These are phyloP conservation scores for Coemansia sp. DNA, from an alignment of 192 early-diverging fungal species.

Conservation along the genomic window DNA sequence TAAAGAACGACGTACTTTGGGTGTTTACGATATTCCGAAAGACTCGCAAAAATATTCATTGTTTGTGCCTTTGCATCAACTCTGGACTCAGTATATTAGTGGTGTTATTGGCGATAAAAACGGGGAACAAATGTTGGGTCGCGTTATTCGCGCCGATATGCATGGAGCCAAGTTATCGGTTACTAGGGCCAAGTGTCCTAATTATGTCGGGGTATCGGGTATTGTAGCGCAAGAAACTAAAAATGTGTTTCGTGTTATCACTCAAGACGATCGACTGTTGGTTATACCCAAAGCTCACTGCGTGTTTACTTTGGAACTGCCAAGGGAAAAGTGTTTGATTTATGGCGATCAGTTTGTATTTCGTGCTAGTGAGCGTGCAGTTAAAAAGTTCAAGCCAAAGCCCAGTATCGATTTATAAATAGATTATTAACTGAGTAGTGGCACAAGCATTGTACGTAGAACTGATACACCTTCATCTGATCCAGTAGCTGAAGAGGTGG, in stretches of 20 bases:
- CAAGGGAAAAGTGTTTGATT: slow-evolving; percentile 56
- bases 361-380: slow-evolving; percentile 69
- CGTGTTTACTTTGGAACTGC: slow-evolving; percentile 56
- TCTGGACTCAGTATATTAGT: slow-evolving; percentile 79
- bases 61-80: slow-evolving; percentile 69
- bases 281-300: slow-evolving; percentile 72
- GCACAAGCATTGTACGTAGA: slow-evolving; percentile 12
- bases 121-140: slow-evolving; percentile 15
- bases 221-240: slow-evolving; percentile 90
- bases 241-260: slow-evolving; percentile 80
- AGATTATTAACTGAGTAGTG: neutral
- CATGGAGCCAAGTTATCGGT: slow-evolving; percentile 83
- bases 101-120: slow-evolving; percentile 57
- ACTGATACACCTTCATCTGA: slow-evolving; percentile 8
- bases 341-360: slow-evolving; percentile 79
- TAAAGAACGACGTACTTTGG: slow-evolving; percentile 58
- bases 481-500: neutral
- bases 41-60: slow-evolving; percentile 55
- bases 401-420: slow-evolving; percentile 36
- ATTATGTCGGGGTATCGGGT: slow-evolving; percentile 72
- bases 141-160: slow-evolving; percentile 74
- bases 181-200: slow-evolving; percentile 71
- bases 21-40: slow-evolving; percentile 67
- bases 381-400: slow-evolving; percentile 58
- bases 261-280: slow-evolving; percentile 60